phyloP scores from a whole-genome alignment of 768 basidiomycete species.

The Phanerochaete carnosa region DNA sequence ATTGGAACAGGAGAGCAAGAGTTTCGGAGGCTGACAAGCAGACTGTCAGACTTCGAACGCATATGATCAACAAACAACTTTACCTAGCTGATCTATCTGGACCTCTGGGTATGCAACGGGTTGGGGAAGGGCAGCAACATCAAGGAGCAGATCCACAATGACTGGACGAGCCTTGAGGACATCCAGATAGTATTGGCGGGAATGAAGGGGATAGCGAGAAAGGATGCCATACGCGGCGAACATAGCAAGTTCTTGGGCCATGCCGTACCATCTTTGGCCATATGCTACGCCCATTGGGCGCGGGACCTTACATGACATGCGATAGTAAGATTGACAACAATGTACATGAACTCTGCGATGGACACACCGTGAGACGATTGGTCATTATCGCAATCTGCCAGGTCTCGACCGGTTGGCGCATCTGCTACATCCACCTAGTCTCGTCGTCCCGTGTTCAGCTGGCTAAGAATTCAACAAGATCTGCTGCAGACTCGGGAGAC shows the following conservation, averaged over 20 bases:
- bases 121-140: constrained; percentile 22
- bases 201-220: constrained; percentile 9
- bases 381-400: constrained; percentile 3
- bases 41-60: constrained; percentile 6
- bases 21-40: constrained; percentile 18
- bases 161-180: constrained; percentile 17
- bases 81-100: constrained; percentile 4
- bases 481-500: neutral
- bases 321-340: too few species aligned
- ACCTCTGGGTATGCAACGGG: constrained; percentile 27
- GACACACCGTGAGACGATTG: neutral
- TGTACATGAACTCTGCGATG: neutral
- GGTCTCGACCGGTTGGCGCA: neutral
- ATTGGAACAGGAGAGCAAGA: constrained; percentile 23
- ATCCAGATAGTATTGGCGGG: constrained; percentile 15
- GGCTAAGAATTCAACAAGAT: neutral
- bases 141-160: constrained; percentile 24
- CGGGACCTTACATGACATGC: neutral
- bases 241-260: constrained; percentile 18
- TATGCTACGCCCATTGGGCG: neutral
- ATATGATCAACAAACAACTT: neutral
- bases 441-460: neutral
- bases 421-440: neutral
- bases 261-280: constrained; percentile 23
- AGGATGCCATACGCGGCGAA: constrained; percentile 14